Conservation (phyloP, 192 early-diverging fungal genomes). For the Funneliformis mosseae region DNA sequence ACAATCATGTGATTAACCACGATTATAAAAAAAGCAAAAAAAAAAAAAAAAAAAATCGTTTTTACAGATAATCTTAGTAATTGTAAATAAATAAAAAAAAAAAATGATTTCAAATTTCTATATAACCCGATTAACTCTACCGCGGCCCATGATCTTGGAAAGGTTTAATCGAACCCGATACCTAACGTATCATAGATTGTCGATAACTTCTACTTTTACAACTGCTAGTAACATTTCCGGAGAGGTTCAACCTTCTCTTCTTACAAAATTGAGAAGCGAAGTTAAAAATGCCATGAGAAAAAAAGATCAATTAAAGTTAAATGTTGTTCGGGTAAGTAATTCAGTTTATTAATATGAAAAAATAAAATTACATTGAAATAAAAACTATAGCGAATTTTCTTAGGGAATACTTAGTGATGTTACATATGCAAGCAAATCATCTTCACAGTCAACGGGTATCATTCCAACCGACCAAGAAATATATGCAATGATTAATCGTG, state of each 20-base stretch:
- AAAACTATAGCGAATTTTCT: neutral
- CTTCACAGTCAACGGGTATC: conserved; percentile 40
- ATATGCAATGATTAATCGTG: conserved; percentile 69
- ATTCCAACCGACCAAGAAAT: conserved; percentile 53
- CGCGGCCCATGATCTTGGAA: neutral
- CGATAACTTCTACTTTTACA: neutral
- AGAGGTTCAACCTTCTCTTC: neutral
- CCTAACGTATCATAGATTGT: neutral
- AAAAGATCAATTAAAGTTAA: conserved; percentile 62
- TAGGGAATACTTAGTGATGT: conserved; percentile 27
- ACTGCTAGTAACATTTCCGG: neutral
- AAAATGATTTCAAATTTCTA: neutral
- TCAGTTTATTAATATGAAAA: neutral
- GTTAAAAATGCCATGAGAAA: conserved; percentile 80
- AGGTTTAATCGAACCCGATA: neutral
- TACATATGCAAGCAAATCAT: conserved; percentile 28
- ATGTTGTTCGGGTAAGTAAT: conserved; percentile 42
- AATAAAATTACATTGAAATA: no score
- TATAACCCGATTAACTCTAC: neutral
- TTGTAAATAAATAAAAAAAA: neutral
- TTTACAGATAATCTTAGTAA: no score
- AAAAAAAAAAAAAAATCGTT: no score
- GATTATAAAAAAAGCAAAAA: no score
- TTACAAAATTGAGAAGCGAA: conserved; percentile 65
- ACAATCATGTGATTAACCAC: no score